Evolutionary conservation across 176 grass and related monocot species (phyloP), one percentile per base, ranked within the genome.

Genomic region (Olyra latifolia): DNA sequence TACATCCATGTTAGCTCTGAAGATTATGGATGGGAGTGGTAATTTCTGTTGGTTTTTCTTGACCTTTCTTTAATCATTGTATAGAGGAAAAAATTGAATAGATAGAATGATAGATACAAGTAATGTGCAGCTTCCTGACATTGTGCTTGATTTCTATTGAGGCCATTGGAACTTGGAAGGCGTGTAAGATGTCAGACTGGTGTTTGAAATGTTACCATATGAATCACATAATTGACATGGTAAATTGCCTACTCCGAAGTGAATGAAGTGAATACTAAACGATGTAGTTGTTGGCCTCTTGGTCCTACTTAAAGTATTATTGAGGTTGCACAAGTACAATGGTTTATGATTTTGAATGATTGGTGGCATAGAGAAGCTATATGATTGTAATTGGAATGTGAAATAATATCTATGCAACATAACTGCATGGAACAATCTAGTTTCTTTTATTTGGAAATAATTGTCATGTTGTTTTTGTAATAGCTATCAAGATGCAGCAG

Each of bases 401-500:
- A 62, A 82, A 50, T 74, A 23, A 25, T 74, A 59, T 61, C 43
- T 72, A 40, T 17, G 27, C 38, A 77, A 48, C 24, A 38, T 69
- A 63, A 49, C 22, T 80, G 47, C 13, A 30, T 60, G 13, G 24
- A 62, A 48, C 23, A n/a, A 61, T 81, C 9, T 78, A 8, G 5
- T 10, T 32, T 25, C 53, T 73, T 45, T 64, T 56, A 66, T 74
- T n/a, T 35, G 23, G 47, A 62, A 80, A n/a, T 55, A 73, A 24
- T 60, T 19, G 35, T 84, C 62, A 10, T 66, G 55, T 71, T 43
- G 22, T 70, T 83, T 45, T 88, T 81, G 20, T 74, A 74, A 84
- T 85, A 99, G 96, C 81, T 99, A 95, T 60, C 92, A 83, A 49
- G 90, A 95, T 80, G 92, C 96, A 64, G 86, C 90, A 72, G 90